Evolutionary conservation across 2,329 filamentous ascomycete species (phyloP).

Genomic region (Thielaviopsis musarum): DNA sequence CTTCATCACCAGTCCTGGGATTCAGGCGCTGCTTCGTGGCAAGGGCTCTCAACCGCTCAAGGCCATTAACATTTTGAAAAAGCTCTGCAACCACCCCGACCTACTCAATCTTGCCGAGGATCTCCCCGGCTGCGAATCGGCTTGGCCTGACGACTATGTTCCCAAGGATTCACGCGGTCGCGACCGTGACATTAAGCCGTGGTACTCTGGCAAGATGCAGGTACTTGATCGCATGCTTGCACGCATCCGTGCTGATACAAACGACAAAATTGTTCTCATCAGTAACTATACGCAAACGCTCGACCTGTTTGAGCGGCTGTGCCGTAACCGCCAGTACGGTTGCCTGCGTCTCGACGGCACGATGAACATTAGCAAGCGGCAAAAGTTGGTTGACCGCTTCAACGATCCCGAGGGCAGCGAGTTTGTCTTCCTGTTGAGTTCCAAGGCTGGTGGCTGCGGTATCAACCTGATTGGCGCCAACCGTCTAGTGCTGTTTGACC

Average conservation of each 20-base stretch:
- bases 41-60: conserved; percentile 94
- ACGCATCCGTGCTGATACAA: conserved; percentile 85
- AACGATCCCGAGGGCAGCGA: conserved; percentile 82
- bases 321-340: conserved; percentile 70
- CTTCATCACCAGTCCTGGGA: conserved; percentile 90
- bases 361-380: conserved; percentile 94
- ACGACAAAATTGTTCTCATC: conserved; percentile 98
- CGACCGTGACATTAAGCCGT: conserved; percentile 81
- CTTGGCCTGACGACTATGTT: conserved; percentile 73
- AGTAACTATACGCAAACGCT: conserved; percentile 96
- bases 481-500: conserved; percentile 87
- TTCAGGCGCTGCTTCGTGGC: conserved; percentile 76
- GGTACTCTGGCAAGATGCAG: conserved; percentile 97
- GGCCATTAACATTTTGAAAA: conserved; percentile 92
- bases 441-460: conserved; percentile 91
- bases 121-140: conserved; percentile 68
- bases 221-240: conserved; percentile 97
- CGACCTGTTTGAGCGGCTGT: conserved; percentile 84
- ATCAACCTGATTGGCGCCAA: conserved; percentile 92
- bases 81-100: conserved; percentile 95
- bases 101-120: conserved; percentile 70
- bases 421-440: conserved; percentile 90
- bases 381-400: conserved; percentile 95
- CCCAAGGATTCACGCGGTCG: conserved; percentile 75
- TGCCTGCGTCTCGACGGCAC: conserved; percentile 82